These are phyloP conservation scores for Picea abies DNA, from an alignment of 83 land plant genomes.

Conservation along the genomic window DNA sequence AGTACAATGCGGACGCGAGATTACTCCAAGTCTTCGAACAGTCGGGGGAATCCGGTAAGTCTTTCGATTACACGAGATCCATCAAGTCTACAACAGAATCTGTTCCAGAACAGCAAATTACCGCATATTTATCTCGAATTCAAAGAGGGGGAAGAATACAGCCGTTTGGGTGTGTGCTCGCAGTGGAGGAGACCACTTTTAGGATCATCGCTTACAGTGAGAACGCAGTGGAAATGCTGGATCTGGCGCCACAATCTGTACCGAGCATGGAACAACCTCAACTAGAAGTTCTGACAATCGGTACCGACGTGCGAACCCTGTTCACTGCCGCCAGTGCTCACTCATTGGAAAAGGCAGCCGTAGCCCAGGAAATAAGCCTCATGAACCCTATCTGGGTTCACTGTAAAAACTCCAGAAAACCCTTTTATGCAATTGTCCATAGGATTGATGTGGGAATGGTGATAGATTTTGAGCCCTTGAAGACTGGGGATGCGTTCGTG, in stretches of 20 bases:
- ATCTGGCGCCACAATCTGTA: conserved; percentile 57
- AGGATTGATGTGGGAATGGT: conserved; percentile 88
- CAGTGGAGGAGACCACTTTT: conserved; percentile 67
- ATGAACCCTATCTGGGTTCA: conserved; percentile 80
- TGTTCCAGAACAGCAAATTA: conserved; percentile 63
- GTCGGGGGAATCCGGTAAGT: conserved; percentile 68
- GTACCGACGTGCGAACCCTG: conserved; percentile 67
- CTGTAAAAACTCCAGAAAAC: conserved; percentile 55
- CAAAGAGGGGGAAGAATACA: conserved; percentile 80
- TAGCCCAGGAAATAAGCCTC: conserved; percentile 69
- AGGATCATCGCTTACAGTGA: conserved; percentile 62
- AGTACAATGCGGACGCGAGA: conserved; percentile 70
- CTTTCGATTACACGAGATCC: conserved; percentile 71
- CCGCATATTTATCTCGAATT: conserved; percentile 62
- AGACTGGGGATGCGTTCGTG: conserved; percentile 61
- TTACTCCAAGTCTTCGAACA: conserved; percentile 80
- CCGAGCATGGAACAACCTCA: conserved; percentile 40
- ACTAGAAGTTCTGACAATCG: conserved; percentile 30
- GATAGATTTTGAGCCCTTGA: conserved; percentile 83
- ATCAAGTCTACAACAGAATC: conserved; percentile 30
- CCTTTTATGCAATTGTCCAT: conserved; percentile 87
- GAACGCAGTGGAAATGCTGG: conserved; percentile 71
- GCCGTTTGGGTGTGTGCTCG: conserved; percentile 76
- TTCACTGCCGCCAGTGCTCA: conserved; percentile 55
- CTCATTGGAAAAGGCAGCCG: conserved; percentile 70